These are phyloP conservation scores for Cicer pinnatifidum DNA, from an alignment of 306 rosid species.

Conservation along the genomic window DNA sequence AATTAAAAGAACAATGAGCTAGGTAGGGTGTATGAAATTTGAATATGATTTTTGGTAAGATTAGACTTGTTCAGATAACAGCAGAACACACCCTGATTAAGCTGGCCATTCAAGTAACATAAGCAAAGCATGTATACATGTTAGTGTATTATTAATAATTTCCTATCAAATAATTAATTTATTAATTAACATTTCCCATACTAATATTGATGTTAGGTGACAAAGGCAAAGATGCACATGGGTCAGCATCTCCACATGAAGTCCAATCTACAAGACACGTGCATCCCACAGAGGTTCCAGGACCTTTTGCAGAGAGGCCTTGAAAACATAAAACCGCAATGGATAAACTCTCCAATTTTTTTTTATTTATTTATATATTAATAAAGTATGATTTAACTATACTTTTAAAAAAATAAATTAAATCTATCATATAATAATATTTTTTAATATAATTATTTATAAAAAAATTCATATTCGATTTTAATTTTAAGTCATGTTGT, in stretches of 20 bases:
- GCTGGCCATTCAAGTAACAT: slow-evolving; percentile 44
- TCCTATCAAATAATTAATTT: too few relatives aligned
- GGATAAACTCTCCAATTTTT: slow-evolving; percentile 13
- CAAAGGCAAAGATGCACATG: slow-evolving; percentile 60
- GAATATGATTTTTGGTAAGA: slow-evolving; percentile 39
- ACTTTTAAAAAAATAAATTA: too few relatives aligned
- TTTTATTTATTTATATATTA: too few relatives aligned
- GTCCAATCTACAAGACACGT: slow-evolving; percentile 65
- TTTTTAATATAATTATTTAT: too few relatives aligned
- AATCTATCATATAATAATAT: too few relatives aligned
- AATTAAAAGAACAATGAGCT: not conserved
- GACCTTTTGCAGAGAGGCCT: slow-evolving; percentile 46
- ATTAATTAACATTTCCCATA: too few relatives aligned
- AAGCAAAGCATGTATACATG: not conserved
- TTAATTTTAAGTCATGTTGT: too few relatives aligned
- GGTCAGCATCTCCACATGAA: slow-evolving; percentile 63
- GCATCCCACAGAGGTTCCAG: slow-evolving; percentile 55
- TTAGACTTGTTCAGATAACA: slow-evolving; percentile 46
- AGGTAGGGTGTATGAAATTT: slow-evolving; percentile 16
- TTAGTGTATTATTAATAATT: slow-evolving; percentile 17
- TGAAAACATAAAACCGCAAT: slow-evolving; percentile 35
- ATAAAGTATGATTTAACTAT: too few relatives aligned
- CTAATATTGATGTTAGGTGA: not conserved
- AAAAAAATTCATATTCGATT: too few relatives aligned
- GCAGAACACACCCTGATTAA: slow-evolving; percentile 46